Evolutionary conservation across 208 protist species (phyloP).

Genomic region (Leishmania turanica): DNA sequence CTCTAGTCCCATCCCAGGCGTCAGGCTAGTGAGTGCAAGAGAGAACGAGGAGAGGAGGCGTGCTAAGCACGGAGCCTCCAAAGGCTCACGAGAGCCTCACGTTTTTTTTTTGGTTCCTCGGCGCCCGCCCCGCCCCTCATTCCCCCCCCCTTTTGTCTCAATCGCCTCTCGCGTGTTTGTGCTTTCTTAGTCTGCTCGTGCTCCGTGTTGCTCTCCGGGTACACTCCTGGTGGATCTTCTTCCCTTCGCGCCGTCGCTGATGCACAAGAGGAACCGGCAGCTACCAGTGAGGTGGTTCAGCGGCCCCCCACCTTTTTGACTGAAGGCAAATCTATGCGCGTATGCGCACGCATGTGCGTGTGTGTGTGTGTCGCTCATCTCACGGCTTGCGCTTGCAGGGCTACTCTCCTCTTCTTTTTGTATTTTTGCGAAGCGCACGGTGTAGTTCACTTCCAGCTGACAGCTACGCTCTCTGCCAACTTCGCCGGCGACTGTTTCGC

Average conservation of each 20-base stretch:
- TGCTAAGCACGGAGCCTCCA: neutral
- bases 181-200: conserved; percentile 13
- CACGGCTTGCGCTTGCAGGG: neutral
- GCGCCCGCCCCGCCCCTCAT: neutral
- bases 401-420: too few species aligned
- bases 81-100: neutral
- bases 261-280: neutral
- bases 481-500: too few species aligned
- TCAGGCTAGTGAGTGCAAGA: neutral
- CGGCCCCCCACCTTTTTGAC: neutral
- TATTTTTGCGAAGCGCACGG: too few species aligned
- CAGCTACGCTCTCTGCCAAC: too few species aligned
- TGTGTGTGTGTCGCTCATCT: conserved; percentile 2
- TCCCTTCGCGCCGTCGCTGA: neutral
- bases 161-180: neutral
- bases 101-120: neutral
- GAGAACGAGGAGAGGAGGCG: neutral
- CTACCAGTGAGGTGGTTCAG: neutral
- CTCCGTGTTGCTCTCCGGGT: neutral
- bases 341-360: neutral
- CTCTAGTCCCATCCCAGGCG: neutral
- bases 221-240: neutral
- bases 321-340: neutral
- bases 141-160: neutral
- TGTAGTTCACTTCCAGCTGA: too few species aligned